Evolutionary conservation across 1,284 basidiomycete genomes (phyloP).

Genomic region (Marasmius fiardii): DNA sequence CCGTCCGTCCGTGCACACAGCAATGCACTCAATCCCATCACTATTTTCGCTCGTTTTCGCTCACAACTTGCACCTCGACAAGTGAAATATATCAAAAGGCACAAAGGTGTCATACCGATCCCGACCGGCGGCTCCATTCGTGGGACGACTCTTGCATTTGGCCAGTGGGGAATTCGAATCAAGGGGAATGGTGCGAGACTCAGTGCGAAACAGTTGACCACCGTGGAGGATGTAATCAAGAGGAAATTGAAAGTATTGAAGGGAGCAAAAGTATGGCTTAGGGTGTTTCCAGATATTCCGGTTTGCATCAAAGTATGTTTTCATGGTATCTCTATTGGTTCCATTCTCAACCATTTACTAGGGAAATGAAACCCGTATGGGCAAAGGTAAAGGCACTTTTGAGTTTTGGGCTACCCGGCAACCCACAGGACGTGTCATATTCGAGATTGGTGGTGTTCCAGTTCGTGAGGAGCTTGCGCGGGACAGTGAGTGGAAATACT

Average conservation of each 20-base stretch:
- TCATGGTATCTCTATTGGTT: background rate
- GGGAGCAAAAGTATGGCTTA: constrained; percentile 83
- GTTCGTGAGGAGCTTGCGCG: constrained; percentile 92
- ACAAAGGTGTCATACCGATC: constrained; percentile 85
- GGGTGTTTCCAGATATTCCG: constrained; percentile 95
- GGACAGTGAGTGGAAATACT: constrained; percentile 62
- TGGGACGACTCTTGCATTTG: constrained; percentile 91
- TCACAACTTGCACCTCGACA: constrained; percentile 77
- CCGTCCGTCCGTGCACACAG: background rate
- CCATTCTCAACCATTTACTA: constrained; percentile 26
- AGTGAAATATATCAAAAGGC: constrained; percentile 81
- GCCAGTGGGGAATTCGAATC: constrained; percentile 90
- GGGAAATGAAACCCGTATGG: constrained; percentile 99
- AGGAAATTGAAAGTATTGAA: constrained; percentile 91
- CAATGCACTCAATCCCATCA: constrained; percentile 19
- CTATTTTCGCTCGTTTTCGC: constrained; percentile 36
- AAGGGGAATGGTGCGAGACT: constrained; percentile 80
- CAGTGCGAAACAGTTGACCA: constrained; percentile 89
- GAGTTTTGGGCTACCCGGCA: constrained; percentile 97
- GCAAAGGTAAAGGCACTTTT: constrained; percentile 97
- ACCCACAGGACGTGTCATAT: constrained; percentile 88
- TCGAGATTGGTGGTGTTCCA: constrained; percentile 90
- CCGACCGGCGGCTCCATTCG: constrained; percentile 88
- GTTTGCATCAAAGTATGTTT: constrained; percentile 88
- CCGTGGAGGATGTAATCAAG: constrained; percentile 87